These are phyloP conservation scores for Epichloe amarillans DNA, from an alignment of 2,329 filamentous ascomycete species.

Conservation along the genomic window DNA sequence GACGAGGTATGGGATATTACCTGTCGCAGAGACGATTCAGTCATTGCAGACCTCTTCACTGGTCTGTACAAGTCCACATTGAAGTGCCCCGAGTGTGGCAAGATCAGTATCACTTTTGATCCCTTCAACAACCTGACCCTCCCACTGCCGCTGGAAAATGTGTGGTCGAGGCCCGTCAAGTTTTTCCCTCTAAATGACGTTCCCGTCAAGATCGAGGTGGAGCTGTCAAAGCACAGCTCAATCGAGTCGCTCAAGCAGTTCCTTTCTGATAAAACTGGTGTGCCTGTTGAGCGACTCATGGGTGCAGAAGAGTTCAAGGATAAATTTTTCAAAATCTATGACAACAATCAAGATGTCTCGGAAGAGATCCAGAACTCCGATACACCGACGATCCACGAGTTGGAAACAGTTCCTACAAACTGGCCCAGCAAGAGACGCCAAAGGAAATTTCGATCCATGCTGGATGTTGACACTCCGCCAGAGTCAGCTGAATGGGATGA, in stretches of 20 bases:
- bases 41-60: conserved; percentile 89
- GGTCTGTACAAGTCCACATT: conserved; percentile 98
- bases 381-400: conserved; percentile 58
- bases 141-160: conserved; percentile 74
- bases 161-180: conserved; percentile 62
- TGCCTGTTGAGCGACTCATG: conserved; percentile 55
- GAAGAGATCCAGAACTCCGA: conserved; percentile 60
- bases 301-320: conserved; percentile 70
- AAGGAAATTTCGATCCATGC: conserved; percentile 36
- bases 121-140: conserved; percentile 92
- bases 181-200: conserved; percentile 64
- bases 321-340: conserved; percentile 78
- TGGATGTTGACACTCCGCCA: conserved; percentile 29
- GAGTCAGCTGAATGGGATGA: conserved; percentile 44
- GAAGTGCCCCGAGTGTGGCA: conserved; percentile 78
- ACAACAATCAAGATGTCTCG: conserved; percentile 52
- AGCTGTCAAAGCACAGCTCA: conserved; percentile 63
- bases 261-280: conserved; percentile 52
- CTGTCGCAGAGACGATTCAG: conserved; percentile 81
- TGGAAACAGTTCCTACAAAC: conserved; percentile 70
- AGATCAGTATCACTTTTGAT: conserved; percentile 97
- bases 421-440: conserved; percentile 41
- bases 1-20: conserved; percentile 86
- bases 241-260: conserved; percentile 57
- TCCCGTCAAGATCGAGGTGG: conserved; percentile 61